These are phyloP conservation scores for Pouteria glomerata DNA, from an alignment of 148 eudicot species.

Conservation along the genomic window DNA sequence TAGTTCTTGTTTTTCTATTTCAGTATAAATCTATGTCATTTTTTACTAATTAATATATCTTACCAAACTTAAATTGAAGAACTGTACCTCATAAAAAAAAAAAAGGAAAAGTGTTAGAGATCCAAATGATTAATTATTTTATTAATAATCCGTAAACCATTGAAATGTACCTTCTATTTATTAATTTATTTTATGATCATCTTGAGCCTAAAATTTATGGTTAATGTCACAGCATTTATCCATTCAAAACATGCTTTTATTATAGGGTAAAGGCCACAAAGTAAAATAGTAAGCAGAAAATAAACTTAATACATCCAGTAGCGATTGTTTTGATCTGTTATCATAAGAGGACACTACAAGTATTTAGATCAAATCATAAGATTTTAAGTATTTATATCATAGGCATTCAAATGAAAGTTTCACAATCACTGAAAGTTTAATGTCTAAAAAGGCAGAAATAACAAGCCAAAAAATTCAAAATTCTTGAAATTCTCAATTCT, in stretches of 20 bases:
- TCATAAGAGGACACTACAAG: neutral
- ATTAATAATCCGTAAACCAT: neutral
- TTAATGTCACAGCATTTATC: neutral
- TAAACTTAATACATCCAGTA: no score
- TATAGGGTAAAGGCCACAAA: neutral
- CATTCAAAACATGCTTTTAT: neutral
- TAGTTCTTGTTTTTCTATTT: no score
- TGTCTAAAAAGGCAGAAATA: neutral
- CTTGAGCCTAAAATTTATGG: neutral
- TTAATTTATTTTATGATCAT: neutral
- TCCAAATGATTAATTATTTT: neutral
- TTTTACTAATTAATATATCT: neutral
- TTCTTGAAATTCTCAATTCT: no score
- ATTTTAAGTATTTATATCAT: neutral
- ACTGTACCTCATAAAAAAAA: neutral
- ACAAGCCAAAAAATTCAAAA: no score
- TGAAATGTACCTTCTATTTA: neutral
- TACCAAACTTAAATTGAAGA: slow-evolving; percentile 3
- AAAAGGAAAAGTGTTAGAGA: neutral
- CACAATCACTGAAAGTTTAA: neutral
- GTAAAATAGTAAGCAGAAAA: neutral
- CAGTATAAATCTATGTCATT: neutral
- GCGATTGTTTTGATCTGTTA: neutral
- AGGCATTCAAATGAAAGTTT: neutral
- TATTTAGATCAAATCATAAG: neutral